Conservation (phyloP, 371 early-diverging fungal species). For the Sporodiniella umbellata region DNA sequence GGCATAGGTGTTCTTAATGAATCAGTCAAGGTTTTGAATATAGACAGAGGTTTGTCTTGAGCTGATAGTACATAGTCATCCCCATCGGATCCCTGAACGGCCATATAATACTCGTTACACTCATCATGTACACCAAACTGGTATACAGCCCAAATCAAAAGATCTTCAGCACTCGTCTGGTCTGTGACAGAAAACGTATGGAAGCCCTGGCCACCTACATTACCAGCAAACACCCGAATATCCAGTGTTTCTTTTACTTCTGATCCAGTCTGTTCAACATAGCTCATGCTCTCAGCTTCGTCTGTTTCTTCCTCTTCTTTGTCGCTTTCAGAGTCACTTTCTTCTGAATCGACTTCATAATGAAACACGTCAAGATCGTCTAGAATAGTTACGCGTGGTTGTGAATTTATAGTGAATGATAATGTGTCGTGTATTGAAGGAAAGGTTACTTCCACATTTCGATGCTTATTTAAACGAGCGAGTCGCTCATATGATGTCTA, state of each 20-base stretch:
- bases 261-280: constrained; percentile 3
- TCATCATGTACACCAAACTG: constrained; percentile 43
- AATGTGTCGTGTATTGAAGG: constrained; percentile 25
- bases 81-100: constrained; percentile 61
- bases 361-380: constrained; percentile 28
- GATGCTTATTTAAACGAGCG: constrained; percentile 85
- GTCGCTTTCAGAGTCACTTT: too few relatives aligned
- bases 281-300: constrained; percentile 11
- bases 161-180: constrained; percentile 47
- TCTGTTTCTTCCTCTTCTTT: constrained; percentile 29
- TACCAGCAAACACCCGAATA: constrained; percentile 56
- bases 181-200: constrained; percentile 48
- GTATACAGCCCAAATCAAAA: constrained; percentile 41
- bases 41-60: constrained; percentile 57
- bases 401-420: constrained; percentile 1
- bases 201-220: constrained; percentile 55
- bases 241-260: constrained; percentile 4
- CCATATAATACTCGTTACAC: constrained; percentile 46
- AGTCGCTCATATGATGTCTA: constrained; percentile 87
- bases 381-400: constrained; percentile 35
- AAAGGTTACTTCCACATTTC: constrained; percentile 71
- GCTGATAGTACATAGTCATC: constrained; percentile 54
- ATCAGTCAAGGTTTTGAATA: constrained; percentile 56
- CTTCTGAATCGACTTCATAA: constrained; percentile 37
- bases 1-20: constrained; percentile 61